phyloP scores from a whole-genome alignment of 352 stramenopile genomes.

The Peronospora destructor region DNA sequence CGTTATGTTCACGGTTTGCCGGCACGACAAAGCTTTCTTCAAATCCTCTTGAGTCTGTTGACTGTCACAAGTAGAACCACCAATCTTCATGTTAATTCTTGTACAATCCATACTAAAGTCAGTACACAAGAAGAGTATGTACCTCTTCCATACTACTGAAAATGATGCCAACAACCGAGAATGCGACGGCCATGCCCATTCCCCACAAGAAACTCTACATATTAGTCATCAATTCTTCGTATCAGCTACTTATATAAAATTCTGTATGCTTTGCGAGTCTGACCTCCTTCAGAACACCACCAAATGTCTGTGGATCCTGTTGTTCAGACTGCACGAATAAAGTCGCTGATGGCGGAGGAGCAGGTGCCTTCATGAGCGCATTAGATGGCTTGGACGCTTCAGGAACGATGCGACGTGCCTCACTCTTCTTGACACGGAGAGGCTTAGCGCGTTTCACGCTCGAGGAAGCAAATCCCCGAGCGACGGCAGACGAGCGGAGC shows the following conservation, averaged over 20 bases:
- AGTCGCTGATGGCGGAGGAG: constrained; percentile 18
- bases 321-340: constrained; percentile 35
- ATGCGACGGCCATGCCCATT: constrained; percentile 68
- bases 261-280: background rate
- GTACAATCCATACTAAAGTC: background rate
- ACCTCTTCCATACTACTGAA: constrained; percentile 64
- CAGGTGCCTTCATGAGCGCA: constrained; percentile 33
- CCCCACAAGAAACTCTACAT: constrained; percentile 72
- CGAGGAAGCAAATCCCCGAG: constrained; percentile 37
- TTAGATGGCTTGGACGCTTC: constrained; percentile 38
- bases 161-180: constrained; percentile 61
- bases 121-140: background rate
- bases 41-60: constrained; percentile 17
- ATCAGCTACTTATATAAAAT: background rate
- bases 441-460: constrained; percentile 45
- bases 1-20: background rate
- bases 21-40: constrained; percentile 21
- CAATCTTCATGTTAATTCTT: background rate
- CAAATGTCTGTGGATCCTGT: constrained; percentile 49
- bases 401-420: constrained; percentile 47
- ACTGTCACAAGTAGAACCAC: constrained; percentile 12
- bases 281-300: constrained; percentile 59
- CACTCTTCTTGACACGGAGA: constrained; percentile 67
- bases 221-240: background rate
- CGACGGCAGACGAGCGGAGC: constrained; percentile 3